Evolutionary conservation across 805 yeast species (phyloP).

Genomic region (Barnettozyma populi): DNA sequence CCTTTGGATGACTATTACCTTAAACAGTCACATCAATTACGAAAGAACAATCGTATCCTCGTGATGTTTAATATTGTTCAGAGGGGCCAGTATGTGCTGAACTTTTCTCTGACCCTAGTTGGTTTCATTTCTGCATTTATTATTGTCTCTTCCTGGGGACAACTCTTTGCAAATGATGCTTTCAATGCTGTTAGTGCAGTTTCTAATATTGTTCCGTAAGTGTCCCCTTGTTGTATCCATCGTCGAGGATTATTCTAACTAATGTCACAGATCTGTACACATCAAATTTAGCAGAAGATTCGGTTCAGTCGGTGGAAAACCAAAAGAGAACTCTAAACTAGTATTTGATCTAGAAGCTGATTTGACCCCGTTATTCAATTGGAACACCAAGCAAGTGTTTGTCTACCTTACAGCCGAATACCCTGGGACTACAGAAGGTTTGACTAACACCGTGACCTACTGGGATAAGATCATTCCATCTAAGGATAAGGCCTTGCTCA

Average conservation of each 20-base stretch:
- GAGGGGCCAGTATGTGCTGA: slow-evolving; percentile 45
- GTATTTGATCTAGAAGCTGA: slow-evolving; percentile 72
- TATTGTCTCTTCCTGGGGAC: slow-evolving; percentile 42
- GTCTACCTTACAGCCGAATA: slow-evolving; percentile 87
- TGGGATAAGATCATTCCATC: slow-evolving; percentile 82
- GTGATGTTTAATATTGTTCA: slow-evolving; percentile 38
- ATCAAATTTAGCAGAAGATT: slow-evolving; percentile 52
- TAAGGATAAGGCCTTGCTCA: slow-evolving; percentile 53
- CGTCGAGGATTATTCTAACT: slow-evolving; percentile 10
- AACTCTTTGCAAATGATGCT: slow-evolving; percentile 41
- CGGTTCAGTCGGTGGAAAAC: slow-evolving; percentile 61
- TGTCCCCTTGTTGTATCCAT: not conserved
- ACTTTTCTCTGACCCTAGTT: slow-evolving; percentile 48
- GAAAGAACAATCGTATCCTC: not conserved
- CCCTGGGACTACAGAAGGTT: slow-evolving; percentile 30
- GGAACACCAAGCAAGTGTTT: slow-evolving; percentile 97
- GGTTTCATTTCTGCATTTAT: slow-evolving; percentile 43
- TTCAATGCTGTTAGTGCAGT: slow-evolving; percentile 36
- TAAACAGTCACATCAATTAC: not conserved
- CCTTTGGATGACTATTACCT: not conserved
- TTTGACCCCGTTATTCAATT: slow-evolving; percentile 75
- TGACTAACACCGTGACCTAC: slow-evolving; percentile 66
- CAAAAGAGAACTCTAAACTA: slow-evolving; percentile 72
- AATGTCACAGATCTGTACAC: slow-evolving; percentile 28
- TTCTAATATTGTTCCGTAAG: slow-evolving; percentile 31